Evolutionary conservation across 495 filamentous ascomycete genomes (phyloP), one percentile per base, ranked within the genome.

Genomic region (Thozetella sp.): DNA sequence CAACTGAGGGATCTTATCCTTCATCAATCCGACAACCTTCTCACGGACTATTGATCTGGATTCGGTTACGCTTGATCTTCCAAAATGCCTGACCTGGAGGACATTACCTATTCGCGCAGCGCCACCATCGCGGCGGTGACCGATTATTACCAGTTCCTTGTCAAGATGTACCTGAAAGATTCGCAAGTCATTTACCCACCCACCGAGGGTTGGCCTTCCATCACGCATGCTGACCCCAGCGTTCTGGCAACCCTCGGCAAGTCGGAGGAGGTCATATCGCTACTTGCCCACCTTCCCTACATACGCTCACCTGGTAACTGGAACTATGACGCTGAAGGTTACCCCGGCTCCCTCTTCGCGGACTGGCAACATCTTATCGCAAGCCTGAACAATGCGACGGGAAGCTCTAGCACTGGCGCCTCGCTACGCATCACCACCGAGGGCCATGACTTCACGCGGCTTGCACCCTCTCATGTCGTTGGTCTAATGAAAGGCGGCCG

Each of bases 91-190:
- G 56, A 67, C 22, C 59, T 61, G 22, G 48, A 60, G 11, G 60
- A 67, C 4, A 55, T 64, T 26, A 56, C 0, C 25, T 69, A 67
- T 20, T 67, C 67, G 2, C 66, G 62, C 20, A 61, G 69, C 23
- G 63, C 2, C 13, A 45, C 25, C 19, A 56, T 63, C 25, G 57
- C 56, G 22, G 56, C 63, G 3, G 19, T 73, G 6, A 52, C 50
- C 12, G 58, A 60, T 22, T 71, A 66, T 58, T 69, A 67, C 59
- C 20, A n/a, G 15, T 69, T 71, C 57, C 63, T 71, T 17, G 59
- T 61, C 24, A 63, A 50, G 27, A 54, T 69, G 57, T 66, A 73
- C 56, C 22, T 73, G 12, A 20, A 56, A 6, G 56, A 64, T 6
- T 61, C 51, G 2, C 19, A 51, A 0, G 46, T 71, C 53, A 57